Evolutionary conservation across 768 basidiomycete genomes (phyloP), one percentile per base, ranked within the genome.

Genomic region (Leccinum variicolor): DNA sequence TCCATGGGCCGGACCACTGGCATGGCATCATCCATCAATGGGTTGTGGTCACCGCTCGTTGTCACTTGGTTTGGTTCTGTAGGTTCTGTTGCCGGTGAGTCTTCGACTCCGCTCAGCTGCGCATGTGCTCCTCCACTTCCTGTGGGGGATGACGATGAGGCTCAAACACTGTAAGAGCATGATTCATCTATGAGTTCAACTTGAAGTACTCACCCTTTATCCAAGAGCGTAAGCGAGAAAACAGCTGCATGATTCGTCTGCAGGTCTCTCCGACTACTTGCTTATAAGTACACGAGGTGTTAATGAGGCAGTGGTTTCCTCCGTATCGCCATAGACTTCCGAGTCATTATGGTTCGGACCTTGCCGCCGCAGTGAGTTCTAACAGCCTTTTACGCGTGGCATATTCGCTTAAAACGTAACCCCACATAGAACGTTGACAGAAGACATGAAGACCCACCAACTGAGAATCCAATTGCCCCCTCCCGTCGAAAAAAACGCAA

Each of bases 401-500:
- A 33, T 14, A 33, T 14, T 33, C 5, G 14, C 31, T 33, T 33
- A 33, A 33, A 33, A 33, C 31, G 25, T 25, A 25, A 25, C 25
- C 25, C 13, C 13, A 33, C 13, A 33, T 5, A 33, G 13, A 14
- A 33, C 31, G 31, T 13, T 33, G 13, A 33, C 31, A 33, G 31
- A 33, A 33, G 31, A 11, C 10, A 11, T 29, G 0, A 25, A 25
- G 25, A 25, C 25, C 25, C 25, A 25, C 25, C 25, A 25, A 25
- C 25, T 25, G 25, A 25, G 4, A 28, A 28, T 9, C 28, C 28
- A 28, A 9, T 28, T 9, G 8, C 28, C 28, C 28, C 28, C 8
- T 29, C 29, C 10, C 29, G 56, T 43, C 0, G 69, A 73, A 46
- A 66, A 73, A 23, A 57, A 53, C 45, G 21, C 50, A 10, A 64